A percentile compares a stretch with the other conserved stretches of the same genome.
Evolutionary conservation across 345 rosid species (phyloP).

Genomic region (Aethionema arabicum): DNA sequence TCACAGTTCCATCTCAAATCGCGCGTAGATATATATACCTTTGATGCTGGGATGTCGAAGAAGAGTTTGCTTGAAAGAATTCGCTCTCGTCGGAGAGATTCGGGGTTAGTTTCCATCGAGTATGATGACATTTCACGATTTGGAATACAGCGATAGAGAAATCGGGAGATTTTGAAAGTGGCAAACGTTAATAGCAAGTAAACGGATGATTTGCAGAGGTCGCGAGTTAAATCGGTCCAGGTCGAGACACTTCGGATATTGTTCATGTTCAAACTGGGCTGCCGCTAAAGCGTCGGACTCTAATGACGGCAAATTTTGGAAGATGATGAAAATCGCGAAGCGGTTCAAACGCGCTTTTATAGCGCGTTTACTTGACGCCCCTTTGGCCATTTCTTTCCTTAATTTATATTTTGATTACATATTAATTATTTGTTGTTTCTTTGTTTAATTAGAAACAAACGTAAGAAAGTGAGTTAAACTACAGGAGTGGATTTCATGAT

Average conservation of each 20-base stretch:
- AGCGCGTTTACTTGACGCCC: constrained; percentile 2
- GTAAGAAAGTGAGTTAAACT: too few relatives aligned
- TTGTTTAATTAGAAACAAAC: too few relatives aligned
- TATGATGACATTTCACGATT: constrained; percentile 38
- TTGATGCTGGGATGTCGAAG: constrained; percentile 50
- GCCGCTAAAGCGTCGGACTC: neutral
- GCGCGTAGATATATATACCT: constrained; percentile 38
- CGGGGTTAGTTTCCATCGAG: constrained; percentile 37
- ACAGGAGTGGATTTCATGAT: too few relatives aligned
- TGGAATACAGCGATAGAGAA: constrained; percentile 28
- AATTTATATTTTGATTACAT: too few relatives aligned
- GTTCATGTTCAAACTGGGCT: neutral
- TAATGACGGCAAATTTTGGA: constrained; percentile 8
- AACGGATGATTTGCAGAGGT: constrained; percentile 34
- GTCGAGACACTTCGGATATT: constrained; percentile 27
- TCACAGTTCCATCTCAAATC: neutral
- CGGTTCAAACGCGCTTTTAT: constrained; percentile 12
- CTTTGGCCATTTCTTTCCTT: too few relatives aligned
- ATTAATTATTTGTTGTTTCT: too few relatives aligned
- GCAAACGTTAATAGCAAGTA: constrained; percentile 36
- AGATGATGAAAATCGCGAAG: neutral
- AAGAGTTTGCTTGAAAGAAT: constrained; percentile 81
- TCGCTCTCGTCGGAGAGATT: constrained; percentile 53
- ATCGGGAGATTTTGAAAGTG: constrained; percentile 34
- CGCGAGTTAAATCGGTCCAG: constrained; percentile 42